Conservation (phyloP, 176 grass and related monocot species). For the Themeda triandra region DNA sequence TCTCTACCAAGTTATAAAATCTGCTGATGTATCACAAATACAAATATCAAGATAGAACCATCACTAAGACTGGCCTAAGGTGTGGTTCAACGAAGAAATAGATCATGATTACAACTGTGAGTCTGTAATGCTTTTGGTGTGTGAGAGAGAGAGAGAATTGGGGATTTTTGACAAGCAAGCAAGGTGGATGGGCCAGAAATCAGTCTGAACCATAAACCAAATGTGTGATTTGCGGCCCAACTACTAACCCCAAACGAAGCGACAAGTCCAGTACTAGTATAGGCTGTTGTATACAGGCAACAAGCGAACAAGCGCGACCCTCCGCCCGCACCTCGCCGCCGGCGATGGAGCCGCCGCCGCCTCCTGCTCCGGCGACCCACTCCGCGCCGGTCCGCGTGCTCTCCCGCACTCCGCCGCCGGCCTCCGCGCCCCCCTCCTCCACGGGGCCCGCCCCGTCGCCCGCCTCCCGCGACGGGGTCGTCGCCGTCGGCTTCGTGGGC, state of each 20-base stretch:
- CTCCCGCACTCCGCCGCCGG: constrained; percentile 12
- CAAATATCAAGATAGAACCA: too few species aligned
- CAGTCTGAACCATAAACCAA: neutral
- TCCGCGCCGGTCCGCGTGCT: constrained; percentile 27
- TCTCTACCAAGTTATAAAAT: too few species aligned
- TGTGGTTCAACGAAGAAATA: too few species aligned
- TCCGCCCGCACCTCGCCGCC: constrained; percentile 32
- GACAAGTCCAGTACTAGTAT: neutral
- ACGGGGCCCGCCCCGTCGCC: neutral
- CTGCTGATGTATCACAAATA: too few species aligned
- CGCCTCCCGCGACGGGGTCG: constrained; percentile 49
- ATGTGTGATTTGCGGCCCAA: neutral
- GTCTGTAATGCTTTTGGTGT: too few species aligned
- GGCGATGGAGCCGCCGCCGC: constrained; percentile 50
- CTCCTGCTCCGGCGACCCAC: constrained; percentile 38
- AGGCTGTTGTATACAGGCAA: neutral
- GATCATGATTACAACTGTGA: too few species aligned
- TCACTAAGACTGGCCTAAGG: too few species aligned
- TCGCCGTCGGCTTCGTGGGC: constrained; percentile 70
- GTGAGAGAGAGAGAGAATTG: neutral
- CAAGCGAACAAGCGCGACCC: neutral
- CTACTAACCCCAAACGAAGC: neutral
- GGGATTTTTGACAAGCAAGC: neutral
- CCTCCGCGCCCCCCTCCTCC: neutral
- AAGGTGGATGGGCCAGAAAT: neutral